Conservation (phyloP, 2,329 filamentous ascomycete species). For the Boeremia lycopersici region DNA sequence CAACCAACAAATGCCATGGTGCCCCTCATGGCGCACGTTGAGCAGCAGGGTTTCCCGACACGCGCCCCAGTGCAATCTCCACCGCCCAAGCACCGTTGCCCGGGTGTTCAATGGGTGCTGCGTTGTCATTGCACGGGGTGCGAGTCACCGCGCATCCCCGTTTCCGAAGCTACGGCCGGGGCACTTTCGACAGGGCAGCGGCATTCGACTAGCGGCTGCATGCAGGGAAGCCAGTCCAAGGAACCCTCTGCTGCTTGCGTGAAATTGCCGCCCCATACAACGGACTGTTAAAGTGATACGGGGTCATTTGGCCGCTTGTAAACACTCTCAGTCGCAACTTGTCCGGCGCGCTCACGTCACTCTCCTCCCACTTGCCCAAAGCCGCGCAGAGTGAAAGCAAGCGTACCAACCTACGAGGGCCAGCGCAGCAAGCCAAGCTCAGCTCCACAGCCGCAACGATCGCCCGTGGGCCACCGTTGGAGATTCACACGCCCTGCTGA, state of each 20-base stretch:
- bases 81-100: constrained; percentile 10
- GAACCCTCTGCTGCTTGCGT: constrained; percentile 13
- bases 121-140: constrained; percentile 8
- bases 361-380: background rate
- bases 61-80: constrained; percentile 6
- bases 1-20: constrained; percentile 2
- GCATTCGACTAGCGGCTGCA: constrained; percentile 11
- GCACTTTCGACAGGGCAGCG: constrained; percentile 6
- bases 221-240: constrained; percentile 13
- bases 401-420: background rate
- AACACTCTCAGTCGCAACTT: constrained; percentile 11
- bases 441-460: constrained; percentile 17
- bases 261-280: constrained; percentile 17
- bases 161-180: constrained; percentile 1
- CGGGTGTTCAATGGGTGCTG: constrained; percentile 11
- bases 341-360: constrained; percentile 3
- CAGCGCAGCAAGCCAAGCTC: constrained; percentile 13
- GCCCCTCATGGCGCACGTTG: background rate
- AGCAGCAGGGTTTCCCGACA: constrained; percentile 5
- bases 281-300: constrained; percentile 17
- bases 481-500: constrained; percentile 11
- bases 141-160: constrained; percentile 5
- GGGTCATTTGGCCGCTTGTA: constrained; percentile 13
- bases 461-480: constrained; percentile 13
- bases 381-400: constrained; percentile 2